Evolutionary conservation across 345 rosid genomes (phyloP), one percentile per base, ranked within the genome.

Genomic region (Populus davidiana): DNA sequence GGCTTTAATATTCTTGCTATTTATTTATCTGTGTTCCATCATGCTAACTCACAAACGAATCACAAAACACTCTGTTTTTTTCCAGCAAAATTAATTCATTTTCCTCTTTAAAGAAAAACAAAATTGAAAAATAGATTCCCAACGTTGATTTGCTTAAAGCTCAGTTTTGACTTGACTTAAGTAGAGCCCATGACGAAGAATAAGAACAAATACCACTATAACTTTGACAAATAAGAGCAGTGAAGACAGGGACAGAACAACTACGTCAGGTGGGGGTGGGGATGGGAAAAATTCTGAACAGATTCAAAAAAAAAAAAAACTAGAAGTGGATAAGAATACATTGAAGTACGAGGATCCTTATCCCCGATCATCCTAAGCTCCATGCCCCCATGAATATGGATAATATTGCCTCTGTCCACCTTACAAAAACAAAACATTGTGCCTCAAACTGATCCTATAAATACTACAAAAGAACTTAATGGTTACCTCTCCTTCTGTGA

Each of bases 261-360:
- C 63, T 59, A 6, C 47, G 4, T 5, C 25, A 16, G 23, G 41
- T 67, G 70, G n/a, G 41, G 56, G 31, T 29, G 33, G 33, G 39
- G 17, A 18, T 14, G 29, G 43, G 39, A 8, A 3, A 35, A 41
- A 67, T 2, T 5, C n/a, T 31, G 70, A 5, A 67, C 4, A 14
- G 17, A 67, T 0, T 3, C 3, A 33, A 33, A 33, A 13, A 14
- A 4, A 14, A 27, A 13, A 33, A 21, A 13, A 6, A 25, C 4
- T 12, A n/a, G 9, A 10, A 3, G n/a, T n/a, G 27, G 74, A 73
- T 73, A 73, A 59, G 81, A 56, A 35, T 73, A 5, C 77, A 70
- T 73, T 1, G 77, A 16, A 68, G 12, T 11, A 41, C 43, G 77
- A 68, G 69, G 68, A 59, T 67, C 54, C 77, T 79, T 79, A 79